Percentiles rank a stretch among this genome's conserved stretches.
These are phyloP conservation scores for Plantago rigida DNA, from an alignment of 305 asterid genomes.

Conservation along the genomic window DNA sequence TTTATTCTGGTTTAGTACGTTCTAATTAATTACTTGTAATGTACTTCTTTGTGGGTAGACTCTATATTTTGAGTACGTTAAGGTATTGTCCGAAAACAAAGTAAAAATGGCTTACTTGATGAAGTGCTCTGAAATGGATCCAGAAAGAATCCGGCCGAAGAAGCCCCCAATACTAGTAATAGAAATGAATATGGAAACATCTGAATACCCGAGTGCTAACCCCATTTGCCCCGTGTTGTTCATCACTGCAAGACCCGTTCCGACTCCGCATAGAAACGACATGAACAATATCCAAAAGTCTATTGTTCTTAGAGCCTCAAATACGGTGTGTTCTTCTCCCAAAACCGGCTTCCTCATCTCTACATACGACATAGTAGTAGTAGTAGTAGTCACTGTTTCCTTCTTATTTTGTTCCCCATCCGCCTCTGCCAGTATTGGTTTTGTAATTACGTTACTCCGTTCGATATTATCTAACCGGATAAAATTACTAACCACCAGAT, in stretches of 20 bases:
- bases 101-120: slow-evolving; percentile 49
- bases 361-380: too few species aligned
- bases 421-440: slow-evolving; percentile 34
- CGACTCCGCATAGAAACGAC: slow-evolving; percentile 81
- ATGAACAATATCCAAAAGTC: slow-evolving; percentile 83
- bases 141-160: slow-evolving; percentile 84
- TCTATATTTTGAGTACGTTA: too few species aligned
- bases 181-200: slow-evolving; percentile 85
- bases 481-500: slow-evolving; percentile 29
- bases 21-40: too few species aligned
- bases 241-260: slow-evolving; percentile 84
- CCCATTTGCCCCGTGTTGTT: slow-evolving; percentile 90
- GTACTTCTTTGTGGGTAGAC: too few species aligned
- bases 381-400: slow-evolving; percentile 12
- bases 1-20: too few species aligned
- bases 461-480: slow-evolving; percentile 43
- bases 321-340: slow-evolving; percentile 76
- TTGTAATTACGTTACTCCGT: slow-evolving; percentile 17
- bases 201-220: slow-evolving; percentile 63
- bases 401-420: not conserved
- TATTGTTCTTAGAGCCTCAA: slow-evolving; percentile 46
- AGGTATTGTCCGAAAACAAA: too few species aligned
- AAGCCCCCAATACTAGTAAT: slow-evolving; percentile 90
- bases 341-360: slow-evolving; percentile 37
- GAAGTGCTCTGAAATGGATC: slow-evolving; percentile 66